Evolutionary conservation across 768 basidiomycete species (phyloP), one percentile per base, ranked within the genome.

Genomic region (Mrakia hoshinonis): DNA sequence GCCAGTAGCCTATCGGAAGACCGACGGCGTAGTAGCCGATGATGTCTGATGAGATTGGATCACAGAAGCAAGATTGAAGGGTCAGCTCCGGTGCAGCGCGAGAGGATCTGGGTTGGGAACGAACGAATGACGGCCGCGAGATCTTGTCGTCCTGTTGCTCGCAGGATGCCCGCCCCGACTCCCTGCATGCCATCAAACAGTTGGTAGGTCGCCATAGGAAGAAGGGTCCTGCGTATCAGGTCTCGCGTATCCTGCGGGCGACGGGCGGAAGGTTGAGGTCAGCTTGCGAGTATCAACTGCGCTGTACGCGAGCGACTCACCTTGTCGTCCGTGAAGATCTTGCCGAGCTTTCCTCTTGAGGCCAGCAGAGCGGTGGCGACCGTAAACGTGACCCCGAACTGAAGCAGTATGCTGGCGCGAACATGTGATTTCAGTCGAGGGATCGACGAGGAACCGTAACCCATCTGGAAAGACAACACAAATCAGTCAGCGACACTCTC

Each of bases 371-470:
- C 70, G 34, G 83, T 73, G 87, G 89, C 89, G 47, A 90, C 85
- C 0, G 82, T 64, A 5, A 78, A 72, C 1, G 88, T 88, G 0
- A 85, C 80, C 18, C 87, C 73, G 5, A 89, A 85, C 72, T 88
- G 88, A 15, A 88, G 75, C 0, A 88, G 74, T 2, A 88, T 87
- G 3, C 87, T 83, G 1, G 85, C 84, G 89, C 86, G 5, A 86
- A 86, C 1, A 85, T 83, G 39, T 81, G 79, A 70, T 84, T 85
- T 7, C 88, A 87, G 67, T 39, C 83, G 84, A 0, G 72, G 54
- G 2, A 85, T 82, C 7, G 83, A 83, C 46, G 82, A 82, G 20
- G 84, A 80, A 12, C 89, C 89, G 48, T 90, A 34, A 31, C 69
- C 69, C 69, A 70, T 70, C 69, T 69, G 47, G n/a, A 22, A 48